Conservation (phyloP, 1,139 yeast species). For the Scheffersomyces cryptocercus region DNA sequence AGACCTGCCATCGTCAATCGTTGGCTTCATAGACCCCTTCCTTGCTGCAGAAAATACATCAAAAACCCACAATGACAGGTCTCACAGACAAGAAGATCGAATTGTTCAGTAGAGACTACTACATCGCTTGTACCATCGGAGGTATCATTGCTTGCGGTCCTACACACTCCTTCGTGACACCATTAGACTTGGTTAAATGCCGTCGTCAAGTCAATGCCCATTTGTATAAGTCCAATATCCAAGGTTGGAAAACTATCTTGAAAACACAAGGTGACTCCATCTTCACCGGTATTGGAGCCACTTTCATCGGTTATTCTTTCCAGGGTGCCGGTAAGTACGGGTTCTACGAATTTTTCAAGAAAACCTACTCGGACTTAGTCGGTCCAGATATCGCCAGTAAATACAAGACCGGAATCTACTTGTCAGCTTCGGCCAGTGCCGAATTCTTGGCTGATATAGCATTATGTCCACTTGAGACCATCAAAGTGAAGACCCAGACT, state of each 20-base stretch:
- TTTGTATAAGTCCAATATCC: conserved; percentile 71
- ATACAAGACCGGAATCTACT: conserved; percentile 71
- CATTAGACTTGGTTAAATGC: conserved; percentile 89
- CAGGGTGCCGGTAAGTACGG: conserved; percentile 98
- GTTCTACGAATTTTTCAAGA: conserved; percentile 85
- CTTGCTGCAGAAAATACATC: too few relatives aligned
- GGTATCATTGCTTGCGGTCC: conserved; percentile 95
- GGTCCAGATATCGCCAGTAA: conserved; percentile 65
- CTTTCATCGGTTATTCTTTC: conserved; percentile 84
- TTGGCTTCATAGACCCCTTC: too few relatives aligned
- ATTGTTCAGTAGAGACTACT: conserved; percentile 71
- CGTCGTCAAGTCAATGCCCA: conserved; percentile 81
- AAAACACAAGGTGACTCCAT: conserved; percentile 76
- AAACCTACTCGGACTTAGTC: conserved; percentile 64
- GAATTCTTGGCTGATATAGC: conserved; percentile 88
- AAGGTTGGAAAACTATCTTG: conserved; percentile 76
- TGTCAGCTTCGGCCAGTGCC: conserved; percentile 88
- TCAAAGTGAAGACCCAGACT: conserved; percentile 90
- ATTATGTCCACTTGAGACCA: conserved; percentile 91
- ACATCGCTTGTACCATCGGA: conserved; percentile 82
- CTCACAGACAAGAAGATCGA: conserved; percentile 28
- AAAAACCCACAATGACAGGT: too few relatives aligned
- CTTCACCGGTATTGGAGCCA: conserved; percentile 87
- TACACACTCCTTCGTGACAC: conserved; percentile 90
- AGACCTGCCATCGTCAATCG: too few relatives aligned